Percentiles rank a stretch among this genome's conserved stretches.
phyloP scores from a whole-genome alignment of 345 rosid genomes.

The Triadica sebifera region DNA sequence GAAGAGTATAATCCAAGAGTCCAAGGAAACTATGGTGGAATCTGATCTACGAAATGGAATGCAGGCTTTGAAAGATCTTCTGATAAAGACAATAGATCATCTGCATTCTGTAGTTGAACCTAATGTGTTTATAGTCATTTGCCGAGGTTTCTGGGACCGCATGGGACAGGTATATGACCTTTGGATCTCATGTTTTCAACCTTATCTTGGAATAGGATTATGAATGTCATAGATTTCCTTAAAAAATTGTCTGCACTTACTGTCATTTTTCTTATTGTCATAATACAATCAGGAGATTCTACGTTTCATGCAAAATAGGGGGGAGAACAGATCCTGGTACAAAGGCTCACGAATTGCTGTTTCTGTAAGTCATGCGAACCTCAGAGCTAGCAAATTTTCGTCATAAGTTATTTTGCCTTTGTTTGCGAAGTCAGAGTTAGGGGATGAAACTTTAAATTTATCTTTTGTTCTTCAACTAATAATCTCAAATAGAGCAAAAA shows the following conservation, averaged over 20 bases:
- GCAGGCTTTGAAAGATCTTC: slow-evolving; percentile 27
- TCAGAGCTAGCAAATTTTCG: too few species aligned
- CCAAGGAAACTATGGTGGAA: slow-evolving; percentile 22
- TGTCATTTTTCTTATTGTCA: not conserved
- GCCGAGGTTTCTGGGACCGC: slow-evolving; percentile 32
- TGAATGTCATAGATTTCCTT: not conserved
- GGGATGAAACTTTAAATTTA: too few species aligned
- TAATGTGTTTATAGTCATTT: slow-evolving; percentile 22
- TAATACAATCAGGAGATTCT: slow-evolving; percentile 16
- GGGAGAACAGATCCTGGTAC: slow-evolving; percentile 7
- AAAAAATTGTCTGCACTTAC: not conserved
- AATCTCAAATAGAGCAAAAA: too few species aligned
- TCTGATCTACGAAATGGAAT: slow-evolving; percentile 24
- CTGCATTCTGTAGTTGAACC: slow-evolving; percentile 26
- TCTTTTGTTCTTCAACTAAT: too few species aligned
- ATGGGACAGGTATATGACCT: slow-evolving; percentile 24
- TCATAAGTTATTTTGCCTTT: too few species aligned
- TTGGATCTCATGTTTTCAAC: not conserved
- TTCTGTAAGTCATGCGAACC: slow-evolving; percentile 16
- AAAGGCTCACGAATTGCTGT: slow-evolving; percentile 24
- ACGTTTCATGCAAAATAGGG: slow-evolving; percentile 15
- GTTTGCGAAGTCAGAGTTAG: too few species aligned
- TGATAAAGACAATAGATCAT: slow-evolving; percentile 24
- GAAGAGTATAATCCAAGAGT: slow-evolving; percentile 27
- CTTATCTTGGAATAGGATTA: not conserved